Conservation (phyloP, 192 early-diverging fungal species). For the Spinellus fusiger region DNA sequence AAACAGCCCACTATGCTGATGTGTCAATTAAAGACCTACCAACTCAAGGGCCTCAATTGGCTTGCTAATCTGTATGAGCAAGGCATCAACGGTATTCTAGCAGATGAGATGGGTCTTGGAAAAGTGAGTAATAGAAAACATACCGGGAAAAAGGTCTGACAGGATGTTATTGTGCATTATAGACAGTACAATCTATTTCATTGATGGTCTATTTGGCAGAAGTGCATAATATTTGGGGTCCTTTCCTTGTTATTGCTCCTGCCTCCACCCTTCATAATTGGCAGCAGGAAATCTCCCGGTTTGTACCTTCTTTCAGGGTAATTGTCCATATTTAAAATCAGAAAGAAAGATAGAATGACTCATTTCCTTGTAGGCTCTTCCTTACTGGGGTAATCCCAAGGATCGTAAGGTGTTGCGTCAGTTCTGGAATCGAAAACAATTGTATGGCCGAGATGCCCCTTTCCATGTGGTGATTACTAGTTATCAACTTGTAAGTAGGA, state of each 20-base stretch:
- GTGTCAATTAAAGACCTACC: constrained; percentile 78
- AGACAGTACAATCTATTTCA: constrained; percentile 89
- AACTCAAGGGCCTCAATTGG: constrained; percentile 83
- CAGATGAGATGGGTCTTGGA: constrained; percentile 73
- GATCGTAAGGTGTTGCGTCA: constrained; percentile 80
- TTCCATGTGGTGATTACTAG: constrained; percentile 90
- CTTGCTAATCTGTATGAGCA: constrained; percentile 81
- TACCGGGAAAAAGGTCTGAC: neutral
- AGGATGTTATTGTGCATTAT: neutral
- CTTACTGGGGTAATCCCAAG: constrained; percentile 83
- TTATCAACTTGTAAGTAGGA: constrained; percentile 67
- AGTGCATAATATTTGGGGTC: constrained; percentile 83
- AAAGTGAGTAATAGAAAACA: constrained; percentile 17
- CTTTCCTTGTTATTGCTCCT: constrained; percentile 85
- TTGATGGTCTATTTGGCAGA: constrained; percentile 85
- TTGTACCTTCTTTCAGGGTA: constrained; percentile 73
- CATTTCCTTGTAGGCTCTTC: constrained; percentile 40
- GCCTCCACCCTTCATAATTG: constrained; percentile 89
- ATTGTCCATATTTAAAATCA: neutral
- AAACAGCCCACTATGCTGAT: constrained; percentile 82
- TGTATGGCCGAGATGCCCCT: constrained; percentile 67
- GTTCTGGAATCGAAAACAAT: constrained; percentile 72
- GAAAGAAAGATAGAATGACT: neutral
- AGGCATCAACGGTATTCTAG: constrained; percentile 87
- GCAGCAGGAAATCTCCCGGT: constrained; percentile 82